These are phyloP conservation scores for Plantago ovata DNA, from an alignment of 257 asterid genomes.

Conservation along the genomic window DNA sequence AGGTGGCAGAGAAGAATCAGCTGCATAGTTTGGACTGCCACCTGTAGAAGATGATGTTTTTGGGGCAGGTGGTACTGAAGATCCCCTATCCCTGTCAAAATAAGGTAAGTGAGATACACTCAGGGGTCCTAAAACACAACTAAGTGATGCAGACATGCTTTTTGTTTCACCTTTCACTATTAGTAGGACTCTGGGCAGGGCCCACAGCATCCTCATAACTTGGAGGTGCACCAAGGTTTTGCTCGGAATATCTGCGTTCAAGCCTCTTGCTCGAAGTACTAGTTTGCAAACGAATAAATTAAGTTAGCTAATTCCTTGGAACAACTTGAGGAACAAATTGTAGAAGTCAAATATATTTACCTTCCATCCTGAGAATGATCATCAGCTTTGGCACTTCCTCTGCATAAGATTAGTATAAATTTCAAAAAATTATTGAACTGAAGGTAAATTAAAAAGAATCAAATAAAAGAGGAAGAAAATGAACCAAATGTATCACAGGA, in stretches of 20 bases:
- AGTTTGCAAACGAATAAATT: constrained; percentile 23
- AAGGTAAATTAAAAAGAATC: constrained; percentile 1
- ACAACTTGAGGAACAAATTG: constrained; percentile 13
- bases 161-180: constrained; percentile 55
- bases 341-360: constrained; percentile 29
- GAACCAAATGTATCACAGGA: background rate
- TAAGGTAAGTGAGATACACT: constrained; percentile 23
- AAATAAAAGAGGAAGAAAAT: constrained; percentile 1
- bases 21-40: constrained; percentile 49
- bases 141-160: constrained; percentile 15
- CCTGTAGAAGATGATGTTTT: constrained; percentile 51
- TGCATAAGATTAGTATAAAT: constrained; percentile 24
- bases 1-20: constrained; percentile 35
- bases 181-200: constrained; percentile 65
- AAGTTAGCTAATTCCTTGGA: background rate
- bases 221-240: constrained; percentile 73
- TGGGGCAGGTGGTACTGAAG: constrained; percentile 56
- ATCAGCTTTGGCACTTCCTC: constrained; percentile 72
- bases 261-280: constrained; percentile 41
- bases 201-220: constrained; percentile 80
- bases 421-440: background rate
- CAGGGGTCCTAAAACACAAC: constrained; percentile 19
- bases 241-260: constrained; percentile 64
- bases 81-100: constrained; percentile 61
- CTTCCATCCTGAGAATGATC: constrained; percentile 85